Evolutionary conservation across 1,139 yeast species (phyloP), one percentile per base, ranked within the genome.

Genomic region (Lodderomyces pseudojiufengensis): DNA sequence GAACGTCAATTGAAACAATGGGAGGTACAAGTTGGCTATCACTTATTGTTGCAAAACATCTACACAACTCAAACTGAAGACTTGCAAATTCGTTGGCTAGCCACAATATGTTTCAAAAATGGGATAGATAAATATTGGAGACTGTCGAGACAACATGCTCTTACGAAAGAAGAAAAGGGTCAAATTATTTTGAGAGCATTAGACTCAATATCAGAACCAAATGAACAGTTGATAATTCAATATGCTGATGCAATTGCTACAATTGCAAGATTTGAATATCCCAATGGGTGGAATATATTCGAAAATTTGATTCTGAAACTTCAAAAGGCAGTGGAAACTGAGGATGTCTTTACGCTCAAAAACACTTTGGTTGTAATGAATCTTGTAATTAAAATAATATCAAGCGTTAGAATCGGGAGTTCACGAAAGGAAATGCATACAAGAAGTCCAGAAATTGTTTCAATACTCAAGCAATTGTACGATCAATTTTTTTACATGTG

Each of bases 61-160:
- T 88, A 85, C 54, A 63, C 78, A 38, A 79, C 83, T 45, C 56
- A 68, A 5, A 70, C 77, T 0, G 49, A 76, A 11, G 73, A 86
- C 0, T 59, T 82, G 21, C 85, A 83, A 42, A 67, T 78, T 7
- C 66, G 97, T 51, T 87, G 95, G 95, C 64, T 90, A 29, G 90
- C 96, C 0, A 72, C 87, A 3, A 90, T 92, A 30, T 84, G 84
- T 46, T 78, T 92, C 56, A 92, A 92, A 52, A 92, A 90, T 57
- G 95, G 95, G 1, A 65, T 86, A 16, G 95, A 86, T 23, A 78
- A 73, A 49, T 79, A 78, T 50, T 90, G 97, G 97, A 66, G 96
- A 40, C 65, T 80, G 0, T 70, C 87, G 0, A 69, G 86, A 21
- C 61, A 55, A 27, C 52, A 64, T 47, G 76, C 85, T 2, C 78